Evolutionary conservation across 1,284 basidiomycete species (phyloP).

Genomic region (Takashimella koratensis): DNA sequence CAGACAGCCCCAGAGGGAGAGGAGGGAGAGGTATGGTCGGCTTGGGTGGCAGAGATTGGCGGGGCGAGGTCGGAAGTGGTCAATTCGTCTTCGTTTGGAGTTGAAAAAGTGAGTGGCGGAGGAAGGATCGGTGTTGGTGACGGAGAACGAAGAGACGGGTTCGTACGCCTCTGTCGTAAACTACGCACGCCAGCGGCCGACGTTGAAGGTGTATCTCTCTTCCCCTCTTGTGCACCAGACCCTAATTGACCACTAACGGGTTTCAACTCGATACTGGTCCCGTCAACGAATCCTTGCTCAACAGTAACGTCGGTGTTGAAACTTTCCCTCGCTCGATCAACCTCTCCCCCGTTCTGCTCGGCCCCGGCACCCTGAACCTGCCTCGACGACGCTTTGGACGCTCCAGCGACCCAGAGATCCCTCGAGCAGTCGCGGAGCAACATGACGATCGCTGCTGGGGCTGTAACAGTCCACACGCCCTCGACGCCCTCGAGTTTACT

Average conservation of each 20-base stretch:
- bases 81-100: background rate
- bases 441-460: slow-evolving; percentile 78
- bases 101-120: too few species aligned
- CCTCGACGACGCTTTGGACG: background rate
- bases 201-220: background rate
- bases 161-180: background rate
- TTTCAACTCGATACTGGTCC: background rate
- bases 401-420: slow-evolving; percentile 37
- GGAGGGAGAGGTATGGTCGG: background rate
- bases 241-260: background rate
- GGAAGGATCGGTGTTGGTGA: background rate
- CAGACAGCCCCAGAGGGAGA: background rate
- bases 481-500: slow-evolving; percentile 60
- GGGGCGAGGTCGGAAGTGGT: background rate
- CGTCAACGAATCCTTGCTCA: background rate
- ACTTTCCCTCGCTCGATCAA: slow-evolving; percentile 12
- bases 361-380: background rate
- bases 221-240: background rate
- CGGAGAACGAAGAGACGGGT: background rate
- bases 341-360: background rate
- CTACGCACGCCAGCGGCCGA: background rate
- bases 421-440: slow-evolving; percentile 67
- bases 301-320: slow-evolving; percentile 1
- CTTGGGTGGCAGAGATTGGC: background rate
- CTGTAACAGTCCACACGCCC: slow-evolving; percentile 64